Conservation (phyloP, 139 green algal genomes). For the Auxenochlorella pyrenoidosa region DNA sequence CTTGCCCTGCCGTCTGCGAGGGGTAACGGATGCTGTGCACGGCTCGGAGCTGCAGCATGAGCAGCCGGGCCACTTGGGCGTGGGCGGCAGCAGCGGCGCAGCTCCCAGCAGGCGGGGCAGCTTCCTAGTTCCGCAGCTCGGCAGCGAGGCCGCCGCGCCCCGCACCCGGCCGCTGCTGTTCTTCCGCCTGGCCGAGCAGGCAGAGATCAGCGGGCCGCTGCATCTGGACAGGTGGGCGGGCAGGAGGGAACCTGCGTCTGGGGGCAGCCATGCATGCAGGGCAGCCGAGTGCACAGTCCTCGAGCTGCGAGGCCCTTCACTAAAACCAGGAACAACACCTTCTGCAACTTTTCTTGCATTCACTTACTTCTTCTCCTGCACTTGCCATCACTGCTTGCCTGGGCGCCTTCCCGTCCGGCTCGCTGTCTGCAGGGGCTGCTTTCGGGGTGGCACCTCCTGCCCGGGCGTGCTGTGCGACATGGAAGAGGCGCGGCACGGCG, state of each 20-base stretch:
- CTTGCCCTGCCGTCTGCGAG: neutral
- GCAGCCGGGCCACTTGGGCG: neutral
- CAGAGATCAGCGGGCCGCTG: conserved; percentile 41
- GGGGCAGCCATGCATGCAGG: no score
- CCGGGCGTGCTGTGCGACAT: conserved; percentile 49
- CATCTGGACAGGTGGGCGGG: conserved; percentile 34
- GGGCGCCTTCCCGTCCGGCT: neutral
- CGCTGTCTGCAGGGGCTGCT: neutral
- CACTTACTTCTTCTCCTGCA: no score
- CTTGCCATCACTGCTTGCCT: no score
- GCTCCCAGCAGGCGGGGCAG: neutral
- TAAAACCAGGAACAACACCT: no score
- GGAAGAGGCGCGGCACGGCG: conserved; percentile 43
- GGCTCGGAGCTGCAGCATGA: neutral
- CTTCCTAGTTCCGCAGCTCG: neutral
- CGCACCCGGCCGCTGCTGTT: conserved; percentile 43
- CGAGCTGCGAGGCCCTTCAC: no score
- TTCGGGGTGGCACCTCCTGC: neutral
- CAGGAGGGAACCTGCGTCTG: no score
- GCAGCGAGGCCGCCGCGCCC: neutral
- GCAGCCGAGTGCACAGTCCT: no score
- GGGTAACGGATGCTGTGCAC: neutral
- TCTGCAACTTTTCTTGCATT: no score
- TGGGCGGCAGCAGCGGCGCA: neutral
- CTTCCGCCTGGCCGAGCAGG: conserved; percentile 48